Base-by-base conservation (phyloP, 306 rosid genomes). In the Fragaria iinumae region DNA sequence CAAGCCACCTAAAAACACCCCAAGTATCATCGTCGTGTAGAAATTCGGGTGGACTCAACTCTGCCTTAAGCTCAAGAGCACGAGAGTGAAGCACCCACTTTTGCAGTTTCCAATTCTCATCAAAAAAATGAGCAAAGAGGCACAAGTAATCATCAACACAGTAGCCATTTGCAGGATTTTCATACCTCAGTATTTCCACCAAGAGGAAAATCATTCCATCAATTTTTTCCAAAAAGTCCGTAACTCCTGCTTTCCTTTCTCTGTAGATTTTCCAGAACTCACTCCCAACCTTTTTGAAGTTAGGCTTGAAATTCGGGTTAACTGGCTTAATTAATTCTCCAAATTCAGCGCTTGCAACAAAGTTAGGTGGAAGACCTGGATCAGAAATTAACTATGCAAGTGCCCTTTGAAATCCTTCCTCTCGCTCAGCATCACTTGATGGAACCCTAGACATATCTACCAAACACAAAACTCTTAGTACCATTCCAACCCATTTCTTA, bases 11-110 rank as follows among this genome's bases (percentile, higher is more conserved):
- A 6, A 77, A 45, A 29, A 77, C 47, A 13, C 73, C 73, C 36
- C 56, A 69, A 25, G 44, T 56, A n/a, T 53, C 60, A 53, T 53
- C 60, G 27, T 53, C 60, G n/a, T 53, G 25, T 0, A 53, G 60
- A 20, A 53, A 23, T 7, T 6, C 0, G n/a, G 25, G 7, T 13
- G 25, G 25, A 7, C 60, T 23, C 27, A 53, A 53, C 2, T 53
- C 60, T 11, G 6, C 60, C 60, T 14, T 11, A 44, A 43, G 55
- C n/a, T 3, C 7, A 25, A 69, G 53, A 9, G 43, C 16, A 44
- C 39, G 53, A 18, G 3, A 56, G 18, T 77, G 57, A 23, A 77
- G 73, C 27, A 69, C 80, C 75, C 75, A 69, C 8, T 77, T 67
- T 43, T 36, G 69, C 34, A 43, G 60, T 9, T 43, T 77, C 80